Conservation (phyloP, 1,139 yeast genomes). For the Suhomyces panamericanus region DNA sequence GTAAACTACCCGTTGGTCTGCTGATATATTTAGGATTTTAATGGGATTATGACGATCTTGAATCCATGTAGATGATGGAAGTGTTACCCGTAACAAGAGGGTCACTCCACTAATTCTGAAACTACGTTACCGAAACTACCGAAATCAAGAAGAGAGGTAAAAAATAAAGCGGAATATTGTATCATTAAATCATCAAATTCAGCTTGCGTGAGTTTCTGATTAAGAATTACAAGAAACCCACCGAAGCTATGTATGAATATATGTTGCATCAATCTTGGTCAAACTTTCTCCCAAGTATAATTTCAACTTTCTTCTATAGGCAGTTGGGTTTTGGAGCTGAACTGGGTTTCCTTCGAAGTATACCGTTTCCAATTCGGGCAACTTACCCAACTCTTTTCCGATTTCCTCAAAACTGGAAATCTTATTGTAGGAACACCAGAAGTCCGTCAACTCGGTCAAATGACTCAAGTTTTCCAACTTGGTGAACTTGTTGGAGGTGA, state of each 20-base stretch:
- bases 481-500: slow-evolving; percentile 70
- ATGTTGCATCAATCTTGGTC: slow-evolving; percentile 89
- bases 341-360: slow-evolving; percentile 96
- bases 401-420: slow-evolving; percentile 69
- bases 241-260: slow-evolving; percentile 31
- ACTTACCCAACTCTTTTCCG: slow-evolving; percentile 59
- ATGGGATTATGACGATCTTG: neutral
- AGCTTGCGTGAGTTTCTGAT: neutral
- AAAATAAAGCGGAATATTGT: too few species aligned
- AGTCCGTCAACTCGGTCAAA: slow-evolving; percentile 71
- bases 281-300: slow-evolving; percentile 74
- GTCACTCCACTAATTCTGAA: too few species aligned
- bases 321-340: slow-evolving; percentile 68
- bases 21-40: neutral
- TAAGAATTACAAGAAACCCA: neutral
- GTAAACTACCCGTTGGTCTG: neutral
- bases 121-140: too few species aligned
- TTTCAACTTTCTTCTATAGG: slow-evolving; percentile 80
- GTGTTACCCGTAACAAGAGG: too few species aligned
- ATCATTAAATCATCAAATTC: too few species aligned
- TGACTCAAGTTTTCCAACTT: slow-evolving; percentile 67
- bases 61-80: too few species aligned
- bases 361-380: slow-evolving; percentile 77
- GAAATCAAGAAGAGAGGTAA: too few species aligned
- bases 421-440: slow-evolving; percentile 88